These are phyloP conservation scores for Fusarium dlaminii DNA, from an alignment of 2,329 filamentous ascomycete species.

Conservation along the genomic window DNA sequence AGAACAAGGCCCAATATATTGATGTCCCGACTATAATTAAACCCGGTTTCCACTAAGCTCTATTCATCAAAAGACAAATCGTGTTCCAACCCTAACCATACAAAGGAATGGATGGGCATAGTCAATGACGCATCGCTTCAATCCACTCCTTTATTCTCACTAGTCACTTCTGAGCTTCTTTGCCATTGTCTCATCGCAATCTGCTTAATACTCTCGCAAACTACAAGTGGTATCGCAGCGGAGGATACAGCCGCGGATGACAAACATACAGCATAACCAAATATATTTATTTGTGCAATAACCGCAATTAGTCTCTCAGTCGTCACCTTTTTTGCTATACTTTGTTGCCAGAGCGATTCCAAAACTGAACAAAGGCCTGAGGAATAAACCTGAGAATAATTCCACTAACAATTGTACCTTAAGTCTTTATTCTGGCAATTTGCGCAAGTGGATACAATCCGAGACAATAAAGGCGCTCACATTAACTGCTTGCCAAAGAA, in stretches of 20 bases:
- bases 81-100: fast-evolving
- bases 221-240: not conserved
- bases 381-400: fast-evolving
- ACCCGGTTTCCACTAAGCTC: fast-evolving
- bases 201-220: not conserved
- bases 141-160: no score
- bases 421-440: fast-evolving
- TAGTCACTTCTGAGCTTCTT: not conserved
- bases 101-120: not conserved
- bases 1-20: fast-evolving
- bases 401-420: fast-evolving
- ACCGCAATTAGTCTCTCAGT: not conserved
- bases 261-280: not conserved
- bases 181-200: no score
- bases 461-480: fast-evolving
- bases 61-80: fast-evolving
- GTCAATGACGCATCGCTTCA: not conserved
- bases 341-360: not conserved
- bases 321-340: fast-evolving
- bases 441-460: fast-evolving
- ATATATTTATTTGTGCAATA: not conserved
- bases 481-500: not conserved
- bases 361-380: fast-evolving
- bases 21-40: fast-evolving
- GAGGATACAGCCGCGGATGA: not conserved